phyloP scores from a whole-genome alignment of 1,139 yeast genomes.

The Candida sp. region DNA sequence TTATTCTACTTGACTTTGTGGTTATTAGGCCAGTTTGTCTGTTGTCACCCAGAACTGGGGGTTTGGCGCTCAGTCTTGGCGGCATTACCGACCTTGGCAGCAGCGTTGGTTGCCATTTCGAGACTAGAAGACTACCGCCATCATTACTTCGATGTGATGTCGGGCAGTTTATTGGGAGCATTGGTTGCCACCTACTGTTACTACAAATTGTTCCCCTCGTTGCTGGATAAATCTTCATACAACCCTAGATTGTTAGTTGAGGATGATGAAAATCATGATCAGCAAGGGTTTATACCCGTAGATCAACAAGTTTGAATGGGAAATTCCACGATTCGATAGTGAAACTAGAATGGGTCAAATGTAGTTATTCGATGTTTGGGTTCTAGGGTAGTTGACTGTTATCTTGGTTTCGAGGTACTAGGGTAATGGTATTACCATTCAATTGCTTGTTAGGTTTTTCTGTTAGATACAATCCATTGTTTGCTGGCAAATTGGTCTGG shows the following conservation, averaged over 20 bases:
- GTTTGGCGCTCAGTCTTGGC: constrained; percentile 49
- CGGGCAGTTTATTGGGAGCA: constrained; percentile 57
- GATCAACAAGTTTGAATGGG: not conserved
- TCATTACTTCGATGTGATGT: constrained; percentile 64
- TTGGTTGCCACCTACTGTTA: constrained; percentile 34
- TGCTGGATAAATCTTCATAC: constrained; percentile 15
- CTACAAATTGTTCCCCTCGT: constrained; percentile 32
- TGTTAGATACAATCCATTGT: too few species aligned
- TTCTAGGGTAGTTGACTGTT: too few species aligned
- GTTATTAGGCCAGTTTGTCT: constrained; percentile 57
- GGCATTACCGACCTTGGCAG: constrained; percentile 48
- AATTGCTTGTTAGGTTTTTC: too few species aligned
- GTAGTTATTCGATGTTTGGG: too few species aligned
- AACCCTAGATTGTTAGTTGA: constrained; percentile 20
- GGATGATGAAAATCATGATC: constrained; percentile 8
- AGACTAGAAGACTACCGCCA: constrained; percentile 81
- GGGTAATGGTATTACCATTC: too few species aligned
- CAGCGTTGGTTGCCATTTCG: constrained; percentile 62
- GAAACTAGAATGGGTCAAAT: too few species aligned
- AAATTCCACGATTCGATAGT: too few species aligned
- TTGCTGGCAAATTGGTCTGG: too few species aligned
- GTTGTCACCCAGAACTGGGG: constrained; percentile 39
- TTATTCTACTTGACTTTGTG: constrained; percentile 62
- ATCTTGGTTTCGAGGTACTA: too few species aligned
- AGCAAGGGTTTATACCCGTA: constrained; percentile 1